phyloP scores from a whole-genome alignment of 1,284 basidiomycete species.

The Pisolithus thermaeus region DNA sequence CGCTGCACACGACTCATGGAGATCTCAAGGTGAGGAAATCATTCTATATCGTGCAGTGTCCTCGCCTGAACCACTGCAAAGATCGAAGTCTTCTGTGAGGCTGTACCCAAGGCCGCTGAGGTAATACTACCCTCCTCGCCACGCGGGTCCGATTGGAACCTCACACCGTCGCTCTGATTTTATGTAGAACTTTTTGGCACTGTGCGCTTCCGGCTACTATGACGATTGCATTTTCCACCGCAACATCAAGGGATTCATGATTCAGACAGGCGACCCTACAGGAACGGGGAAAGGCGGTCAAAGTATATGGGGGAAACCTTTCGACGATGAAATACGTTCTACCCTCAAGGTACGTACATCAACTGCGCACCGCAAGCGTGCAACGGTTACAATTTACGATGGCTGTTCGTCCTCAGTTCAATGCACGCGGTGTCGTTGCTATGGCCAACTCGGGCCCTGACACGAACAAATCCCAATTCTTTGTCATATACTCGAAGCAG shows the following conservation, averaged over 20 bases:
- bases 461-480: slow-evolving; percentile 94
- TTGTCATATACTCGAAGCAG: slow-evolving; percentile 90
- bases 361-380: not conserved
- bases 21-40: slow-evolving; percentile 77
- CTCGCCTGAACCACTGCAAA: slow-evolving; percentile 29
- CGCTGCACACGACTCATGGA: slow-evolving; percentile 88
- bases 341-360: slow-evolving; percentile 72
- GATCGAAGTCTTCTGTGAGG: slow-evolving; percentile 97
- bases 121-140: slow-evolving; percentile 35
- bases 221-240: slow-evolving; percentile 87
- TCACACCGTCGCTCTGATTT: slow-evolving; percentile 2
- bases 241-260: slow-evolving; percentile 95
- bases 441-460: slow-evolving; percentile 96
- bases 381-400: not conserved
- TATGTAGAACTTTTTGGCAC: slow-evolving; percentile 85
- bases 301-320: slow-evolving; percentile 83
- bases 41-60: not conserved
- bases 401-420: slow-evolving; percentile 59
- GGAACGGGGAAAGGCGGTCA: slow-evolving; percentile 80
- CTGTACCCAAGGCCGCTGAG: slow-evolving; percentile 91
- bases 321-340: slow-evolving; percentile 84
- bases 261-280: slow-evolving; percentile 85
- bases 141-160: not conserved
- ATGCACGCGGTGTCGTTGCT: slow-evolving; percentile 87
- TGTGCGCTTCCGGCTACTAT: slow-evolving; percentile 89